Percentiles rank a stretch among this genome's conserved stretches.
Conservation (phyloP, 129 eudicot genomes). For the carrot (Daucus carota) region DNA sequence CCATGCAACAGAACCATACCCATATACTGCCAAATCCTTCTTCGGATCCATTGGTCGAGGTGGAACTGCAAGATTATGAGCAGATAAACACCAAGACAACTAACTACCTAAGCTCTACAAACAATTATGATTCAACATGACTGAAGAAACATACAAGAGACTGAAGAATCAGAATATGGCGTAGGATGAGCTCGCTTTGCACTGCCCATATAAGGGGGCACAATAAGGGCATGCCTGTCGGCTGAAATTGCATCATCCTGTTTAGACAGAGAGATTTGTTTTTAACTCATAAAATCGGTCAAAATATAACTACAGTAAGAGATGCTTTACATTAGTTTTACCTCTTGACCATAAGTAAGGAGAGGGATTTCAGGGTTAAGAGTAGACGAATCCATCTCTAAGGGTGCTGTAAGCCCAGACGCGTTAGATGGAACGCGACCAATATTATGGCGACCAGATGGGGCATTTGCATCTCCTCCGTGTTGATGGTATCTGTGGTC, state of each 20-base stretch:
- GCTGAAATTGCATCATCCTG: conserved; percentile 91
- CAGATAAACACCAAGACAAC: neutral
- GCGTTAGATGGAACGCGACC: conserved; percentile 6
- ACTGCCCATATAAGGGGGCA: conserved; percentile 73
- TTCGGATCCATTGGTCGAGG: conserved; percentile 96
- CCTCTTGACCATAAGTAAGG: conserved; percentile 95
- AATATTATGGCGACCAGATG: neutral
- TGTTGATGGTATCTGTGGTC: conserved; percentile 10
- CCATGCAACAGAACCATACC: conserved; percentile 97
- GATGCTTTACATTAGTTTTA: conserved; percentile 13
- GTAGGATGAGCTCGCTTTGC: conserved; percentile 80
- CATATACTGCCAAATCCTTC: conserved; percentile 92
- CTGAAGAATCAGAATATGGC: conserved; percentile 45
- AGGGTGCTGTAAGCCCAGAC: conserved; percentile 3
- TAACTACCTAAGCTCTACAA: neutral
- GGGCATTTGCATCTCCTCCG: neutral
- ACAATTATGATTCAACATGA: neutral
- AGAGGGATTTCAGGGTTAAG: conserved; percentile 68
- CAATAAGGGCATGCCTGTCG: conserved; percentile 81
- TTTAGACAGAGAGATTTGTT: conserved; percentile 1
- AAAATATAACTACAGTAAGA: neutral
- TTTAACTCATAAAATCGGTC: neutral
- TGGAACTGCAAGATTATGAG: conserved; percentile 49
- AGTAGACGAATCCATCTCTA: conserved; percentile 20
- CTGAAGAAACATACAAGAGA: conserved; percentile 51